Evolutionary conservation across 2,329 filamentous ascomycete genomes (phyloP), one percentile per base, ranked within the genome.

Genomic region (Alternaria arborescens): DNA sequence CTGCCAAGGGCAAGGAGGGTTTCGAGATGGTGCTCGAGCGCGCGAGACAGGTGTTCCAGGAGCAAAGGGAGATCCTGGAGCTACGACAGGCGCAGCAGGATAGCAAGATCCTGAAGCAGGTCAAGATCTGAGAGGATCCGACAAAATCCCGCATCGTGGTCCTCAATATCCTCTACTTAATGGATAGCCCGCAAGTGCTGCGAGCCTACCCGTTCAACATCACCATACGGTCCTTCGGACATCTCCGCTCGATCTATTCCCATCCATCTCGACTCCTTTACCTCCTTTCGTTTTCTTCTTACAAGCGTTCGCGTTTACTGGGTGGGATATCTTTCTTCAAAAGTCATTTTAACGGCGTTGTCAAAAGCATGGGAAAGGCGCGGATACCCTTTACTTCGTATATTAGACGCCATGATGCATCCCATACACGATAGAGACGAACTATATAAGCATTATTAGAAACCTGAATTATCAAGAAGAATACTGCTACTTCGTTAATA

Each of bases 11-110:
- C 66, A 89, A 91, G 66, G 94, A 98, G 80, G 95, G 95, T 2
- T 99, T 99, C 77, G 95, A 99, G 83, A 88, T 90, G 64, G 95
- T 99, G 8, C 85, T 99, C 32, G 92, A 93, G 77, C 97, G 97
- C 89, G 97, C 93, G 79, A 85, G 94, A 68, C 88, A 92, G 75
- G 94, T 94, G 1, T 98, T 97, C 75, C 90, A 92, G 58, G 92
- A 97, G 84, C 93, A 98, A 82, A 88, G 89, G 78, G 90, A 92
- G 77, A 84, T 87, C 57, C 78, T 84, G 59, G 75, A 64, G 43
- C 68, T 79, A 63, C 84, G 86, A 71, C 68, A 78, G 61, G 70
- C 79, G 63, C 84, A 87, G 73, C 68, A 78, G 60, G 70, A 74
- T 18, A 72, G 68, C 55, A 61, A 66, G 65, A 78, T 76, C 24